phyloP scores from a whole-genome alignment of 2,329 filamentous ascomycete genomes.

The Clonostachys solani region DNA sequence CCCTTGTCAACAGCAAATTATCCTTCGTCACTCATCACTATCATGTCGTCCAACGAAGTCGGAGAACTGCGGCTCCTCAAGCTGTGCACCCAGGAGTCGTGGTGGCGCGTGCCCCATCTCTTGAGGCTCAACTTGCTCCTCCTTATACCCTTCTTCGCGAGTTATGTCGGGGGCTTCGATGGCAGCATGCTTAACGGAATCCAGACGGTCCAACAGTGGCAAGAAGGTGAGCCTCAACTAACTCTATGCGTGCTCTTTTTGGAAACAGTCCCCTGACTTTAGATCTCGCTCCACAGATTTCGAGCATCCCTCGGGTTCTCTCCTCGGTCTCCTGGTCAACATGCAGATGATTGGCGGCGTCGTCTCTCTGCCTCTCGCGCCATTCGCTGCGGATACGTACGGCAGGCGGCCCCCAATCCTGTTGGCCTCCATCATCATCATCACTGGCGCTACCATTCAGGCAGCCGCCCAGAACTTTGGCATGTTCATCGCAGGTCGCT shows the following conservation, averaged over 20 bases:
- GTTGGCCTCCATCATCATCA: too few relatives aligned
- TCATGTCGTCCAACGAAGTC: too few relatives aligned
- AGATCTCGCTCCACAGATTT: too few relatives aligned
- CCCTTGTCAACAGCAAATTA: too few relatives aligned
- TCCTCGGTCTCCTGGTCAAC: constrained; percentile 23
- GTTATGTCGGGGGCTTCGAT: constrained; percentile 37
- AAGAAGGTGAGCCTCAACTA: too few relatives aligned
- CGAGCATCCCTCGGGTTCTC: constrained; percentile 16
- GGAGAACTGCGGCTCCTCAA: too few relatives aligned
- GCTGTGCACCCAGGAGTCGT: constrained; percentile 25
- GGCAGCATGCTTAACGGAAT: constrained; percentile 32
- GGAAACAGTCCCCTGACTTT: too few relatives aligned
- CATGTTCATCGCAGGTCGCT: constrained; percentile 28
- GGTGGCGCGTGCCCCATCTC: constrained; percentile 32
- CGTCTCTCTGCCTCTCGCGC: too few relatives aligned
- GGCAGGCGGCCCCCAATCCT: not conserved
- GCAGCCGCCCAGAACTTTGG: constrained; percentile 24
- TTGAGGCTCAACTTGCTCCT: constrained; percentile 33
- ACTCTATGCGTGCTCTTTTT: too few relatives aligned
- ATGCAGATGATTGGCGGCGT: too few relatives aligned
- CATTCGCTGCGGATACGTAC: too few relatives aligned
- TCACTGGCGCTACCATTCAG: constrained; percentile 11
- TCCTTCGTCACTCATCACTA: too few relatives aligned
- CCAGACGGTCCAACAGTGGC: constrained; percentile 31
- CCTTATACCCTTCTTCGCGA: constrained; percentile 32